Evolutionary conservation across 1,284 basidiomycete genomes (phyloP), one percentile per base, ranked within the genome.

Genomic region (Cutaneotrichosporon mucoides): DNA sequence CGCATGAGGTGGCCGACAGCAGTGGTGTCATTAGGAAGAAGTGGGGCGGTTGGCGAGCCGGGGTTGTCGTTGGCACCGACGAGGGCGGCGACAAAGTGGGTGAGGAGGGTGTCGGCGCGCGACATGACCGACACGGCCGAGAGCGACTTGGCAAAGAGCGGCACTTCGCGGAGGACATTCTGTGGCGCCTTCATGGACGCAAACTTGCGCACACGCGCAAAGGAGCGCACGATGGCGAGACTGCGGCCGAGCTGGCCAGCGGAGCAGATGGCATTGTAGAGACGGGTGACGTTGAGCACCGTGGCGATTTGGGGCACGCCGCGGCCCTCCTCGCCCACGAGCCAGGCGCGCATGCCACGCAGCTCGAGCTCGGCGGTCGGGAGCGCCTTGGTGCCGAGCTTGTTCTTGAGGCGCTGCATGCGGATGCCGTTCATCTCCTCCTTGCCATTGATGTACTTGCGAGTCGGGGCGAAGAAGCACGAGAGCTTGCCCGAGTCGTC

Each of bases 281-380:
- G 70, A 13, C 88, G 85, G 1, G 88, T 89, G n/a, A 90, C 87
- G 72, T 88, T 88, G 47, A 90, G 82, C 7, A 89, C 84, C n/a
- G 88, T 84, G 1, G 86, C 78, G 61, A 91, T 89, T 60, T n/a
- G n/a, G 66, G 84, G 85, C 46, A 90, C 83, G 13, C 89, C 89
- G 15, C 84, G 76, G 47, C 85, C 84, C 34, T 82, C 75, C 1
- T 77, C 64, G 4, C 89, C 87, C 47, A 91, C 77, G 47, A 88
- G 83, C 72, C 86, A 88, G 1, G 80, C 89, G 50, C 84, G 81
- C 6, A 87, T 78, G 13, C 80, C 80, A 52, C 85, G 79, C 38
- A 91, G 78, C 37, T 84, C 84, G 53, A 90, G 82, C 74, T 91
- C 89, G 2, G 88, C 89, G 0, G n/a, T n/a, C 0, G 89, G 89